phyloP scores from a whole-genome alignment of 805 yeast species.

The Ogataea saltuana region DNA sequence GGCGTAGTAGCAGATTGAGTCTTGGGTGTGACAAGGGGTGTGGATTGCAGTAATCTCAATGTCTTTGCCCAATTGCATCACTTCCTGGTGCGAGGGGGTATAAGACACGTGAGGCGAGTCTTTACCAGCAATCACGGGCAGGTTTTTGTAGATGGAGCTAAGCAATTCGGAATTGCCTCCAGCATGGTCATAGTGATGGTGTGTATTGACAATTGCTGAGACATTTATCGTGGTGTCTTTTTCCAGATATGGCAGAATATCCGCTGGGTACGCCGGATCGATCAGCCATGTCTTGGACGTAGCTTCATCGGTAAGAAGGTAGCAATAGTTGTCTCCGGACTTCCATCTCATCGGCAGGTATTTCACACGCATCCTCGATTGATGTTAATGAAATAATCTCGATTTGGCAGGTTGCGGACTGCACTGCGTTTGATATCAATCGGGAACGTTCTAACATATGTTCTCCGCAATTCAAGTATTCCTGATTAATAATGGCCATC shows the following conservation, averaged over 20 bases:
- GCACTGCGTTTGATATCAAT: too few relatives aligned
- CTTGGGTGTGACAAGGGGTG: constrained; percentile 98
- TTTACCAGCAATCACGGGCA: constrained; percentile 80
- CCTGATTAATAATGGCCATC: too few relatives aligned
- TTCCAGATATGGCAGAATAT: constrained; percentile 49
- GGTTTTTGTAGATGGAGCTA: constrained; percentile 37
- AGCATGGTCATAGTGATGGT: constrained; percentile 94
- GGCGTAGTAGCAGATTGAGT: constrained; percentile 85
- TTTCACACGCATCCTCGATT: constrained; percentile 82
- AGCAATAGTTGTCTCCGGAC: constrained; percentile 86
- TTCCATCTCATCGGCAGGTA: constrained; percentile 95
- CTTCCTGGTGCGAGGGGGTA: constrained; percentile 67
- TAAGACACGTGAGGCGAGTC: constrained; percentile 73
- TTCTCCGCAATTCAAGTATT: too few relatives aligned
- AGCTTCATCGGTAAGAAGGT: constrained; percentile 67
- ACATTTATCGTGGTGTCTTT: constrained; percentile 45
- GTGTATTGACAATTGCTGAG: constrained; percentile 86
- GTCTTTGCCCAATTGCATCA: constrained; percentile 61
- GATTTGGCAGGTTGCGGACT: too few relatives aligned
- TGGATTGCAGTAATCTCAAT: constrained; percentile 76
- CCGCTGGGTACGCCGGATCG: constrained; percentile 90
- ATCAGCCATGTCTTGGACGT: constrained; percentile 75
- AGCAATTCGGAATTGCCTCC: constrained; percentile 67
- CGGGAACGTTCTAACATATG: too few relatives aligned
- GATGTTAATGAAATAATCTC: too few relatives aligned